These are phyloP conservation scores for Pelargonium myrrhifolium DNA, from an alignment of 441 rosid species.

Conservation along the genomic window DNA sequence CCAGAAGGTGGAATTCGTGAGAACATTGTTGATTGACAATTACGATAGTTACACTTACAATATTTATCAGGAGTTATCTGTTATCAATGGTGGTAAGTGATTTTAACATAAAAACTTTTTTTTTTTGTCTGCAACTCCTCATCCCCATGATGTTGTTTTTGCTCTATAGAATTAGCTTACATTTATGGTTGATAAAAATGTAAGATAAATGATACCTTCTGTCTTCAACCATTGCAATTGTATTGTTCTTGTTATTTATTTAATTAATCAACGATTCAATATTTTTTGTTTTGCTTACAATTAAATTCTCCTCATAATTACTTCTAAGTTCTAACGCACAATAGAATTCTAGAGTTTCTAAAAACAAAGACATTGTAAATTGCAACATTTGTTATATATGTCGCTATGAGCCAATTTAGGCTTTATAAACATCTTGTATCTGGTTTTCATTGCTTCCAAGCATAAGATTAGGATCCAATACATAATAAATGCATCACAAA, in stretches of 20 bases:
- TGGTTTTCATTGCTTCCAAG: too few relatives aligned
- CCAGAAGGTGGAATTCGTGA: constrained; percentile 51
- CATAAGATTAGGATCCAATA: too few relatives aligned
- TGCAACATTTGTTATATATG: too few relatives aligned
- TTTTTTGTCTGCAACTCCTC: not conserved
- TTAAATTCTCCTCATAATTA: not conserved
- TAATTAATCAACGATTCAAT: not conserved
- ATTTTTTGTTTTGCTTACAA: not conserved
- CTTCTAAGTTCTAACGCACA: too few relatives aligned
- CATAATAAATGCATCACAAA: too few relatives aligned
- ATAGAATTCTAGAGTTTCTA: too few relatives aligned
- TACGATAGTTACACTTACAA: constrained; percentile 95
- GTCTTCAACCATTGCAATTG: not conserved
- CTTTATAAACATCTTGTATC: too few relatives aligned
- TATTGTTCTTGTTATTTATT: not conserved
- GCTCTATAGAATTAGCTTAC: not conserved
- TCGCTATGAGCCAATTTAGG: too few relatives aligned
- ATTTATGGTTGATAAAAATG: not conserved
- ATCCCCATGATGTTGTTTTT: too few relatives aligned
- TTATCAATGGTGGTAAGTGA: constrained; percentile 83
- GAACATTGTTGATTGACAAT: constrained; percentile 88
- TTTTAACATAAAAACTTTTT: too few relatives aligned
- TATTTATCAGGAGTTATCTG: constrained; percentile 72
- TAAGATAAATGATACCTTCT: not conserved
- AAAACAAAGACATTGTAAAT: too few relatives aligned